phyloP scores from a whole-genome alignment of 1,284 basidiomycete genomes.

The Cryptococcus depauperatus region DNA sequence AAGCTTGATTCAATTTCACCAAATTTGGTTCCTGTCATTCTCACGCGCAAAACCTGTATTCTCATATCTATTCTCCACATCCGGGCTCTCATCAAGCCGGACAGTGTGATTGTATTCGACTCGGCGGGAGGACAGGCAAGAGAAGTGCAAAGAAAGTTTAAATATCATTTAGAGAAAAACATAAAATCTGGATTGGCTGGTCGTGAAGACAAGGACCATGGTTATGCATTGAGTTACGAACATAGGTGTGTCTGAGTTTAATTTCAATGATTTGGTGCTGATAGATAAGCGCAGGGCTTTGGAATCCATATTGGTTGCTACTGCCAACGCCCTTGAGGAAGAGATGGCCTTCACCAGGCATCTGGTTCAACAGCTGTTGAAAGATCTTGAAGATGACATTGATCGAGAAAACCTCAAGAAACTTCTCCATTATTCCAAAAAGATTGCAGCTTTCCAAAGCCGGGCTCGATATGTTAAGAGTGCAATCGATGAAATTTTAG shows the following conservation, averaged over 20 bases:
- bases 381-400: constrained; percentile 85
- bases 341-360: constrained; percentile 83
- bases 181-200: constrained; percentile 24
- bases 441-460: constrained; percentile 77
- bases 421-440: constrained; percentile 78
- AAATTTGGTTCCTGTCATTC: constrained; percentile 88
- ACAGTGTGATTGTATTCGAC: constrained; percentile 87
- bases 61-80: constrained; percentile 92
- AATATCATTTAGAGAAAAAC: constrained; percentile 75
- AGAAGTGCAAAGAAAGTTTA: constrained; percentile 71
- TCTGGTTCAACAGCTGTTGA: constrained; percentile 76
- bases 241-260: constrained; percentile 59
- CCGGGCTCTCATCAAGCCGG: constrained; percentile 85
- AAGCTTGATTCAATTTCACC: constrained; percentile 93
- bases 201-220: constrained; percentile 21
- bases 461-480: constrained; percentile 82
- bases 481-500: constrained; percentile 78
- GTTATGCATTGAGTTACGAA: constrained; percentile 62
- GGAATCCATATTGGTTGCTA: constrained; percentile 80
- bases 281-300: constrained; percentile 56
- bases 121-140: constrained; percentile 77
- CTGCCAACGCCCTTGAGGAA: constrained; percentile 79
- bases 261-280: not conserved
- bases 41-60: constrained; percentile 79
- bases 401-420: constrained; percentile 86